These are phyloP conservation scores for Saturnispora dispora DNA, from an alignment of 805 yeast genomes.

Conservation along the genomic window DNA sequence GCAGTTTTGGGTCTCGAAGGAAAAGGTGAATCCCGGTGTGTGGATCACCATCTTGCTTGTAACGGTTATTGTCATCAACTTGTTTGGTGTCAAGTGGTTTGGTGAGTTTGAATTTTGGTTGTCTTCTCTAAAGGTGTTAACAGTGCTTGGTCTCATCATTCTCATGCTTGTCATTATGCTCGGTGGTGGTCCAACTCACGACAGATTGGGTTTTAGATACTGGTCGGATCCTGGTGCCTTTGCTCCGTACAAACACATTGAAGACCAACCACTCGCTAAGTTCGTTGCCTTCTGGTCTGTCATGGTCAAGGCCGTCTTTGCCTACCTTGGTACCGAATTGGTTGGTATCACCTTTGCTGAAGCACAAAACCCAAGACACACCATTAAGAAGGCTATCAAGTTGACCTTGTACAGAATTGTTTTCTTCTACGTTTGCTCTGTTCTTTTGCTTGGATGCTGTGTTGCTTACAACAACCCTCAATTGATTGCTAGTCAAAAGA, in stretches of 20 bases:
- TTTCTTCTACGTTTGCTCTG: constrained; percentile 43
- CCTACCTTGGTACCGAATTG: constrained; percentile 43
- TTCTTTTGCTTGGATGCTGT: constrained; percentile 47
- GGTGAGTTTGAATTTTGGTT: constrained; percentile 49
- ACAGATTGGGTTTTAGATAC: constrained; percentile 41
- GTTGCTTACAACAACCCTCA: constrained; percentile 43
- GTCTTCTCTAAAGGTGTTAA: constrained; percentile 53
- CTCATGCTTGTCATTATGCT: constrained; percentile 54
- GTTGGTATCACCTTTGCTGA: constrained; percentile 43
- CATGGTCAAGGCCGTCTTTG: constrained; percentile 42
- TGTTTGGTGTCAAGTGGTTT: constrained; percentile 40
- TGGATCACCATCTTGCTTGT: constrained; percentile 40
- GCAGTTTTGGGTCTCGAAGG: constrained; percentile 43
- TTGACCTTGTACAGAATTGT: constrained; percentile 47
- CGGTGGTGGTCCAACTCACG: constrained; percentile 74
- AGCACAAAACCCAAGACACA: constrained; percentile 37
- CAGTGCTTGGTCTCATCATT: constrained; percentile 58
- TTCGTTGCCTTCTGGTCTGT: constrained; percentile 41
- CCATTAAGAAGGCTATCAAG: constrained; percentile 44
- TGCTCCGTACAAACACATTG: constrained; percentile 36
- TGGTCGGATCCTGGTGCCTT: constrained; percentile 39
- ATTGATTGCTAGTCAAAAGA: constrained; percentile 35
- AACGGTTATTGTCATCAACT: constrained; percentile 32
- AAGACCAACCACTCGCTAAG: constrained; percentile 19
- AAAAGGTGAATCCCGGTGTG: constrained; percentile 43